Conservation (phyloP, 805 yeast genomes). For the Maudiozyma turicensis region DNA sequence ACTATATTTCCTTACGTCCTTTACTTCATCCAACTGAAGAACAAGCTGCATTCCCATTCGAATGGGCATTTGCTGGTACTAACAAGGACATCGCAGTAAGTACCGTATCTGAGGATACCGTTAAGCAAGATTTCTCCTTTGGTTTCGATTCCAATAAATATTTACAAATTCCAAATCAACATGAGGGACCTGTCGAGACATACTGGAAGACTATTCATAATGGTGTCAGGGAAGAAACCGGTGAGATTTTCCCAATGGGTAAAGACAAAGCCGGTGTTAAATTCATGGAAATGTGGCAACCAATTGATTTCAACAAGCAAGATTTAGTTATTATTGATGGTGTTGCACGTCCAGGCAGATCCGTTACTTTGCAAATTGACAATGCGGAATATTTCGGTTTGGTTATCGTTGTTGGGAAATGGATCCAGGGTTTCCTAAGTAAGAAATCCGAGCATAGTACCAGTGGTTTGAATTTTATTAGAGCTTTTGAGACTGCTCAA, state of each 20-base stretch:
- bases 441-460: slow-evolving; percentile 14
- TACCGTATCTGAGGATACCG: slow-evolving; percentile 17
- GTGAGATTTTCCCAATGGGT: slow-evolving; percentile 26
- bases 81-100: slow-evolving; percentile 32
- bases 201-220: slow-evolving; percentile 27
- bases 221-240: slow-evolving; percentile 28
- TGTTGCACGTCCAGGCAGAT: slow-evolving; percentile 7
- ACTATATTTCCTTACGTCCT: slow-evolving; percentile 32
- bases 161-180: slow-evolving; percentile 20
- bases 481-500: slow-evolving; percentile 16
- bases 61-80: slow-evolving; percentile 50
- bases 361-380: slow-evolving; percentile 21
- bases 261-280: slow-evolving; percentile 18
- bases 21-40: slow-evolving; percentile 22
- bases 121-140: slow-evolving; percentile 21
- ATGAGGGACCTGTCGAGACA: slow-evolving; percentile 24
- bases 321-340: slow-evolving; percentile 15
- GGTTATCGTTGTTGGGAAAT: slow-evolving; percentile 25
- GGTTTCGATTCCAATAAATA: slow-evolving; percentile 26
- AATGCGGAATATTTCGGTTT: slow-evolving; percentile 22
- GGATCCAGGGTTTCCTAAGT: slow-evolving; percentile 28
- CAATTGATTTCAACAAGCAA: slow-evolving; percentile 19
- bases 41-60: slow-evolving; percentile 36
- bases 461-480: slow-evolving; percentile 22
- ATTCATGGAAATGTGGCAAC: slow-evolving; percentile 31